Base-by-base conservation (phyloP, 805 yeast genomes). In the Phaffomyces thermotolerans region DNA sequence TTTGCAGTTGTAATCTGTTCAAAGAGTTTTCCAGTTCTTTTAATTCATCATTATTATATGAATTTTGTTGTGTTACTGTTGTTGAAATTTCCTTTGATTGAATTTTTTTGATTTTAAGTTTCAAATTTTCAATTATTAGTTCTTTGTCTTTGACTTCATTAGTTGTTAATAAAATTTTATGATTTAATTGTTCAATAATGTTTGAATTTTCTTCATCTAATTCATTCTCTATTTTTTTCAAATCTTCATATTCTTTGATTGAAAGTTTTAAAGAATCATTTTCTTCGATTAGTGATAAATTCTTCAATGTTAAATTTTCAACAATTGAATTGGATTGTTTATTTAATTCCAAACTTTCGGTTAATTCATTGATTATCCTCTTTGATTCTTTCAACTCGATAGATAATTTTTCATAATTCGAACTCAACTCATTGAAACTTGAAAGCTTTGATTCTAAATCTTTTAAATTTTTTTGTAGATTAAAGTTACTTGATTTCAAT, bases 161-260 rank as follows among this genome's bases (percentile, higher is more conserved):
- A n/a, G 60, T 52, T 24, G 65, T 50, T 0, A 40, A 42, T 4
- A 41, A 47, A 6, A 79, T 60, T 5, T 74, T 72, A 2, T 52
- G 43, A 13, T 64, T 61, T 13, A 78, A 58, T 23, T 75, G 76
- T 4, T 48, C 44, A 46, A 77, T 80, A 1, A 73, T 60, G 14
- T 64, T 67, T 3, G 53, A 22, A 42, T 72, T 76, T 25, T 62
- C 57, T 17, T 64, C 67, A 40, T 75, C 79, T 31, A 78, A 53
- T 38, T 74, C 75, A 35, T 61, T 65, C 43, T 78, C 78, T 13
- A 79, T 54, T 27, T 66, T 69, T 43, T 72, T 73, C 29, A 79
- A 50, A 44, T 75, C 79, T 34, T 71, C 73, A 20, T 76, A 55
- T 34, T 75, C 79, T 1, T 60, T 53, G 0, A 79, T 54, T 2